Evolutionary conservation across 208 protist genomes (phyloP), one percentile per base, ranked within the genome.

Genomic region (Leishmania tarentolae): DNA sequence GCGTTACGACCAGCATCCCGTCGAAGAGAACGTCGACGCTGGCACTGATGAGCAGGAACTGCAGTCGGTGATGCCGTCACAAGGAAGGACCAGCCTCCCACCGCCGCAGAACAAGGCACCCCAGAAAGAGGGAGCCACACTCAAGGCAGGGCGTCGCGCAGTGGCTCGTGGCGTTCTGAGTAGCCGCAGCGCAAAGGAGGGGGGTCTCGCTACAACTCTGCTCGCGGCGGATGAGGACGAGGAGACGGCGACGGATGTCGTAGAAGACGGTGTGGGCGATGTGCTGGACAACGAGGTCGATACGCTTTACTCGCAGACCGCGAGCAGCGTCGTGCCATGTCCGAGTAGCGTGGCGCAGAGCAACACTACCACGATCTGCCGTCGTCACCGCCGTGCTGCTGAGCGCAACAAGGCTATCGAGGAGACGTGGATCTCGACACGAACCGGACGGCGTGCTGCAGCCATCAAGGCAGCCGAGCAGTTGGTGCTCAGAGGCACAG

Each of bases 401-500:
- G 86, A 88, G n/a, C 86, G 86, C 50, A 53, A 85, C 72, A 73
- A 84, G 28, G 72, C 74, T 24, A 61, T 93, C 13, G 90, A 91
- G 82, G 90, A 93, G 76, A 84, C 88, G 75, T 93, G 90, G 90
- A 82, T 82, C 9, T 85, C 88, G n/a, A 83, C 87, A 37, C 87
- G 90, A 8, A 83, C 86, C 28, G 87, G 79, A 72, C 80, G 90
- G 57, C 83, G 86, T n/a, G 80, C 86, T 47, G 80, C 83, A 13
- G 74, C 82, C 5, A 81, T 78, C 37, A 84, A 80, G 76, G 75
- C 70, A 37, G 81, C 66, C 47, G 70, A 52, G 76, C 53, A 78
- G 59, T 66, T 52, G 71, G 69, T 70, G 47, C 42, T 77, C 31
- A 57, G 44, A 35, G 76, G 42, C 59, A 15, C 21, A 3, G 28